phyloP scores from a whole-genome alignment of 2,329 filamentous ascomycete species.

The Aspergillus sergii region DNA sequence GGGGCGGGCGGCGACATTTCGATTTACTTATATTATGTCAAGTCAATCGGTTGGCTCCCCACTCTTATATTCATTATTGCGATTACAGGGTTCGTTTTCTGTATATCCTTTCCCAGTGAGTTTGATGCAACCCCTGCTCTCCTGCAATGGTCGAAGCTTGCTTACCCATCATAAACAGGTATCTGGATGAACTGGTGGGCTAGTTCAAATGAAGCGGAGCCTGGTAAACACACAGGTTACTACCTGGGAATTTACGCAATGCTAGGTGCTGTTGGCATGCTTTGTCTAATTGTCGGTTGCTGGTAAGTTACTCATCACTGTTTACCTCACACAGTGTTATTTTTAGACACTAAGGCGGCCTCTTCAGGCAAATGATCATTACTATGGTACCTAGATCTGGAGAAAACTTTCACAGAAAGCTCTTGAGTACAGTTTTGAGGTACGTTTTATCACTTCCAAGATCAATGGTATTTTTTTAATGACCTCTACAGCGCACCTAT shows the following conservation, averaged over 20 bases:
- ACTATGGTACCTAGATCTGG: conserved; percentile 58
- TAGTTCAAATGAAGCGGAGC: conserved; percentile 36
- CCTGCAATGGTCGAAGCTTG: not conserved
- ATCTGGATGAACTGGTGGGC: conserved; percentile 50
- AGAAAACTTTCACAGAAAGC: conserved; percentile 50
- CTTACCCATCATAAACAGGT: conserved; percentile 19
- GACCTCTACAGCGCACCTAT: conserved; percentile 37
- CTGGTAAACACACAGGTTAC: conserved; percentile 36
- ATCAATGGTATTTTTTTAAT: conserved; percentile 27
- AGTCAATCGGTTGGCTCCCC: conserved; percentile 40
- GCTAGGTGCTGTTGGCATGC: conserved; percentile 40
- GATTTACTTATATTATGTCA: conserved; percentile 46
- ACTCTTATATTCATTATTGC: conserved; percentile 40
- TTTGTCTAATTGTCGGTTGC: conserved; percentile 39
- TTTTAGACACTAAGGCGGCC: not conserved
- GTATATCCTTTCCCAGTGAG: conserved; percentile 45
- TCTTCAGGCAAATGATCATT: conserved; percentile 51
- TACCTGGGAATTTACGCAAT: conserved; percentile 45
- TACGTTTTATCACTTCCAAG: conserved; percentile 21
- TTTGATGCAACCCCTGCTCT: not conserved
- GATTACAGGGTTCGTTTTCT: conserved; percentile 42
- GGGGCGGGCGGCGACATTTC: conserved; percentile 44
- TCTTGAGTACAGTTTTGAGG: conserved; percentile 54
- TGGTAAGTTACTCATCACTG: conserved; percentile 29
- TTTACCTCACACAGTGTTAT: conserved; percentile 1